phyloP scores from a whole-genome alignment of 2,329 filamentous ascomycete genomes.

The Tolypocladium endophyticum region DNA sequence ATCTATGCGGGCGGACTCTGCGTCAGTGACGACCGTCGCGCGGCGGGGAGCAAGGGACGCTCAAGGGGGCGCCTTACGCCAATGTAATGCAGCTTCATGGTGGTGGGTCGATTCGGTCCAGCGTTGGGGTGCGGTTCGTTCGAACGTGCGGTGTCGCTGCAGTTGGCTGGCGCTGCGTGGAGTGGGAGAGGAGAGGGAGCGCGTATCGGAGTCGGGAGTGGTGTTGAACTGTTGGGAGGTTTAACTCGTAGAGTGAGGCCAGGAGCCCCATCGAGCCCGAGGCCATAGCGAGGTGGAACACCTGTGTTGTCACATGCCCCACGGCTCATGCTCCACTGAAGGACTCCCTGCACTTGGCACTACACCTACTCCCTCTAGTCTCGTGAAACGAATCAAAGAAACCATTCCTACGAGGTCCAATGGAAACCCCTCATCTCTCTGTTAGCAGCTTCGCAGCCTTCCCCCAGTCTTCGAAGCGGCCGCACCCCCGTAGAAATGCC shows the following conservation, averaged over 20 bases:
- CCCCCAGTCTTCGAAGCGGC: no score
- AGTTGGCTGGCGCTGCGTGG: not conserved
- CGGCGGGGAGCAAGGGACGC: conserved; percentile 11
- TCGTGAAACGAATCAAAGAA: no score
- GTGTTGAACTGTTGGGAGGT: not conserved
- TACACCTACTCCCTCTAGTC: no score
- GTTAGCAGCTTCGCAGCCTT: no score
- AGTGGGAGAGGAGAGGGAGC: not conserved
- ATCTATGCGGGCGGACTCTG: conserved; percentile 41
- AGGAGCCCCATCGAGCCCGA: not conserved
- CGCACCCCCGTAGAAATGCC: no score
- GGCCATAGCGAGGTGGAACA: not conserved
- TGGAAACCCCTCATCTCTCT: no score
- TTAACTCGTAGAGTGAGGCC: not conserved
- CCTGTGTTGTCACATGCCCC: not conserved
- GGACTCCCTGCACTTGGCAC: no score
- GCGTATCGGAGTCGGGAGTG: not conserved
- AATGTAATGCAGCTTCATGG: conserved; percentile 51
- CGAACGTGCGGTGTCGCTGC: not conserved
- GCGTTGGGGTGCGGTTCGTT: not conserved
- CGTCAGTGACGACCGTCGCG: conserved; percentile 3
- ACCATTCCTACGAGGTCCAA: no score
- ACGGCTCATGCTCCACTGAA: not conserved
- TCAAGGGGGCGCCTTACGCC: conserved; percentile 48
- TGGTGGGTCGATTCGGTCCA: not conserved